A percentile compares a stretch with the other conserved stretches of the same genome.
These are phyloP conservation scores for Actinomucor elegans DNA, from an alignment of 371 early-diverging fungal species.

Conservation along the genomic window DNA sequence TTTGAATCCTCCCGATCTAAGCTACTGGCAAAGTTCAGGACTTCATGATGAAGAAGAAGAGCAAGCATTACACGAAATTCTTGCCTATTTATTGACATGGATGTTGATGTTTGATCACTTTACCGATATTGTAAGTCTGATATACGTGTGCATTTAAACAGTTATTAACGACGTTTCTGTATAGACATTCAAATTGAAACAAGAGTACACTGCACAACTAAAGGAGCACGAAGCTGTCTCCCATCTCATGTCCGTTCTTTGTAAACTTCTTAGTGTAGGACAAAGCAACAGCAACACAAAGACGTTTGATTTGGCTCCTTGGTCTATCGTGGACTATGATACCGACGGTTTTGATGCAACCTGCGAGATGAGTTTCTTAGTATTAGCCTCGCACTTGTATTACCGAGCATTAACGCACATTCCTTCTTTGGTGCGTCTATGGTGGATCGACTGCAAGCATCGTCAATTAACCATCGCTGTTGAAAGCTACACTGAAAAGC, in stretches of 20 bases:
- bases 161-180: no score
- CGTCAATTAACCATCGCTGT: slow-evolving; percentile 74
- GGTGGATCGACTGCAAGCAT: slow-evolving; percentile 85
- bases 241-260: slow-evolving; percentile 60
- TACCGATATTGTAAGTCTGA: slow-evolving; percentile 69
- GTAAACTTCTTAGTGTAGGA: slow-evolving; percentile 66
- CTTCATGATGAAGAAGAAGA: no score
- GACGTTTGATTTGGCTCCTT: slow-evolving; percentile 71
- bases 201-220: slow-evolving; percentile 62
- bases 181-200: slow-evolving; percentile 77
- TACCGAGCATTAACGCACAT: slow-evolving; percentile 61
- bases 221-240: slow-evolving; percentile 56
- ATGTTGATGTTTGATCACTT: slow-evolving; percentile 76
- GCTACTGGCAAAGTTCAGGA: slow-evolving; percentile 8
- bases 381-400: slow-evolving; percentile 77
- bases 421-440: slow-evolving; percentile 72
- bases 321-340: slow-evolving; percentile 70
- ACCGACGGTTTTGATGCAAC: slow-evolving; percentile 61
- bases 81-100: slow-evolving; percentile 76
- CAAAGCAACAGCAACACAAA: slow-evolving; percentile 28
- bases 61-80: slow-evolving; percentile 29
- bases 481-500: slow-evolving; percentile 75
- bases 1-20: slow-evolving; percentile 29
- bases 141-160: neutral
- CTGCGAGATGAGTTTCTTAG: slow-evolving; percentile 58